phyloP scores from a whole-genome alignment of 345 rosid species.

The Garcia nutans region DNA sequence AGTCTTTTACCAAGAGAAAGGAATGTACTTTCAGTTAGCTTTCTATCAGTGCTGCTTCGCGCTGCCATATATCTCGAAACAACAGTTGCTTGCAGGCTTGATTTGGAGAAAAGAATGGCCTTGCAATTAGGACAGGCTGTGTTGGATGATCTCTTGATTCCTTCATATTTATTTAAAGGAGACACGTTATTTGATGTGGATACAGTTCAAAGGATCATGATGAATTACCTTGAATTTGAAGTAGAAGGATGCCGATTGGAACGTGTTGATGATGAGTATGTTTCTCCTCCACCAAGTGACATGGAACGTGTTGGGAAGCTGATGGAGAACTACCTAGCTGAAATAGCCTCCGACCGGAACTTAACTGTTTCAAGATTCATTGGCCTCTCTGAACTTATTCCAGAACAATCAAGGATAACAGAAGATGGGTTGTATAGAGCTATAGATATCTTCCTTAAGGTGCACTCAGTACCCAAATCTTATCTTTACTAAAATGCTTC shows the following conservation, averaged over 20 bases:
- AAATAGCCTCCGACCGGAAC: conserved; percentile 79
- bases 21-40: conserved; percentile 79
- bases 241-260: conserved; percentile 45
- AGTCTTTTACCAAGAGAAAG: conserved; percentile 85
- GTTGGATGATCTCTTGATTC: conserved; percentile 82
- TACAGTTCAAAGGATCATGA: conserved; percentile 72
- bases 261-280: conserved; percentile 44
- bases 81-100: conserved; percentile 91
- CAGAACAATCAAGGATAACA: conserved; percentile 70
- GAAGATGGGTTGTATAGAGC: conserved; percentile 94
- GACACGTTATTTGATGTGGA: conserved; percentile 82
- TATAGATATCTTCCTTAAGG: conserved; percentile 92
- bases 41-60: conserved; percentile 82
- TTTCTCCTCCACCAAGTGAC: conserved; percentile 49
- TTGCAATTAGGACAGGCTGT: conserved; percentile 78
- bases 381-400: conserved; percentile 67
- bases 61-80: conserved; percentile 87
- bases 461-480: conserved; percentile 15
- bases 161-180: conserved; percentile 69
- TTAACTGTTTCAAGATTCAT: conserved; percentile 59
- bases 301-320: conserved; percentile 83
- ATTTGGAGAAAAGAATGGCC: conserved; percentile 85
- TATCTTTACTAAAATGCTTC: neutral
- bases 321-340: conserved; percentile 85
- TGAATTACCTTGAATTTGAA: conserved; percentile 63